Conservation (phyloP, 73 alveolate species). For the Paramecium sexaurelia region DNA sequence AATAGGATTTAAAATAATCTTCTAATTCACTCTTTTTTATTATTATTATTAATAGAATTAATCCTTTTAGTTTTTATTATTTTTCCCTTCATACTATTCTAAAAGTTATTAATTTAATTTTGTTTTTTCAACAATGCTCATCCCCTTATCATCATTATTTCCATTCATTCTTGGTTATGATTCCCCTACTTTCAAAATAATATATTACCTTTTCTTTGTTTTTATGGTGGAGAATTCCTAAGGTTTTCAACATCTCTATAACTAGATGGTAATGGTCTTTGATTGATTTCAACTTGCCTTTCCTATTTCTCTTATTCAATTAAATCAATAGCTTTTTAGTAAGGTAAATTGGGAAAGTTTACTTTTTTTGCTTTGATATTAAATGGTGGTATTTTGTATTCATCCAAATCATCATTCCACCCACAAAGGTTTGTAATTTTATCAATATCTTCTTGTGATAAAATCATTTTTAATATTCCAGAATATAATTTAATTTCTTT, state of each 20-base stretch:
- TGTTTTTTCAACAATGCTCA: background rate
- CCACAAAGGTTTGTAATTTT: conserved; percentile 51
- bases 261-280: background rate
- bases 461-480: conserved; percentile 47
- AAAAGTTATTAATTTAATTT: background rate
- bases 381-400: conserved; percentile 70
- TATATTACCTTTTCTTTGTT: background rate
- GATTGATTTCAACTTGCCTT: background rate
- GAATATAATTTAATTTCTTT: conserved; percentile 64
- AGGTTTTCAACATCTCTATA: background rate
- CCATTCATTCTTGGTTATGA: conserved; percentile 36
- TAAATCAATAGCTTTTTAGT: conserved; percentile 29
- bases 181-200: background rate
- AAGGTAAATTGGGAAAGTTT: conserved; percentile 64
- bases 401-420: conserved; percentile 66
- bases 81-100: background rate
- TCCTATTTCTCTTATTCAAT: background rate
- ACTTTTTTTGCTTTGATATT: conserved; percentile 58
- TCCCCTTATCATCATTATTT: background rate
- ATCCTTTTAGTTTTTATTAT: background rate
- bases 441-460: conserved; percentile 62
- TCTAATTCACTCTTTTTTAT: background rate
- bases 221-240: background rate
- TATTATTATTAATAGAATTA: background rate
- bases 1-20: background rate